Conservation (phyloP, 176 grass and related monocot species). For the Musa beccarii region DNA sequence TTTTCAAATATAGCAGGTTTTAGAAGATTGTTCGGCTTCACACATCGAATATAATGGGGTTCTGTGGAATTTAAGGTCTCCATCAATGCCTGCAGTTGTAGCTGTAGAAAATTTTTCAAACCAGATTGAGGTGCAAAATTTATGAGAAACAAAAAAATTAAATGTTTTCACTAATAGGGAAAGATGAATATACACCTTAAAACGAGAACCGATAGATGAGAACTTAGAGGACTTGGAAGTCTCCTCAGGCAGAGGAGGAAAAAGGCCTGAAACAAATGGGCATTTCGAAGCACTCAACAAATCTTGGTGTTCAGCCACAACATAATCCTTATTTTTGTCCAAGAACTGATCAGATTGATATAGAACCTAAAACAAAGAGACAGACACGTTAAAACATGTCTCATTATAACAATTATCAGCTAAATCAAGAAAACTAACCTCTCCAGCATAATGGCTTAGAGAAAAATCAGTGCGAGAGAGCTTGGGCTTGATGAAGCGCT, state of each 20-base stretch:
- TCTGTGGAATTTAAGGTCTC: conserved; percentile 96
- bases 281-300: conserved; percentile 87
- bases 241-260: conserved; percentile 70
- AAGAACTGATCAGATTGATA: conserved; percentile 95
- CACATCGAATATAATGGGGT: conserved; percentile 96
- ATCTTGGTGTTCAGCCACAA: conserved; percentile 95
- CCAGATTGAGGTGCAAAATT: conserved; percentile 1
- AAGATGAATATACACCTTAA: conserved; percentile 52
- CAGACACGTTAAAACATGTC: conserved; percentile 6
- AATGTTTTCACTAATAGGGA: background rate
- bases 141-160: background rate
- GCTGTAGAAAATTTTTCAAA: conserved; percentile 40
- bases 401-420: background rate
- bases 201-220: conserved; percentile 89
- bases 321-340: conserved; percentile 99
- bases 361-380: conserved; percentile 39
- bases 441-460: conserved; percentile 81
- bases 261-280: conserved; percentile 78
- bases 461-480: conserved; percentile 95
- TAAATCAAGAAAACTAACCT: conserved; percentile 45
- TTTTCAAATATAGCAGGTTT: conserved; percentile 97
- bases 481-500: conserved; percentile 89
- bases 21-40: conserved; percentile 98
- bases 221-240: conserved; percentile 94
- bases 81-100: conserved; percentile 95